Conservation (phyloP, 2,329 filamentous ascomycete species). For the Aspergillus ochraceus region DNA sequence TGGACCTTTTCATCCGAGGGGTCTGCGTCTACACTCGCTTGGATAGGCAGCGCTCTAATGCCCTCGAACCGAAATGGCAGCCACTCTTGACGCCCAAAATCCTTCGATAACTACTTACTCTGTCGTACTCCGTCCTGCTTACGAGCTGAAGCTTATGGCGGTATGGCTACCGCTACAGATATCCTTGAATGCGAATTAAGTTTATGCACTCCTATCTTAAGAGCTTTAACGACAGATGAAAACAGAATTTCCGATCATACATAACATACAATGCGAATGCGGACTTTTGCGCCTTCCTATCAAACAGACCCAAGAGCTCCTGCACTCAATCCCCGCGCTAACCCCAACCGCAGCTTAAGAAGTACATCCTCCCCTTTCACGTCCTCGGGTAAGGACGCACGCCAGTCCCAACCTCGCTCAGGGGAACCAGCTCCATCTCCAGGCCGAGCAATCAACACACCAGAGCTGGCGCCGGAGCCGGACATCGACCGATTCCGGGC, state of each 20-base stretch:
- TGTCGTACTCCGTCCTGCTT: no score
- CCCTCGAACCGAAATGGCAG: no score
- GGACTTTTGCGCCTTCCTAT: not conserved
- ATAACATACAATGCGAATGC: constrained; percentile 6
- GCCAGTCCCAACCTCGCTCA: constrained; percentile 73
- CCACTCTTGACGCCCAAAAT: no score
- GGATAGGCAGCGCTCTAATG: no score
- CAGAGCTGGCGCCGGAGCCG: constrained; percentile 56
- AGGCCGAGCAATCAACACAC: constrained; percentile 44
- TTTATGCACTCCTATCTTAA: not conserved
- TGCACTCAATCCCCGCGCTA: constrained; percentile 67
- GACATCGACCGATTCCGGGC: constrained; percentile 35
- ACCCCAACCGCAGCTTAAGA: constrained; percentile 66
- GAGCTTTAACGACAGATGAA: not conserved
- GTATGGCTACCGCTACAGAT: not conserved
- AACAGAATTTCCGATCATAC: not conserved
- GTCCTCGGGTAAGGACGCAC: constrained; percentile 55
- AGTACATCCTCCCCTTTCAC: constrained; percentile 70
- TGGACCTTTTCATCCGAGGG: no score
- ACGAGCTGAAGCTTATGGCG: no score
- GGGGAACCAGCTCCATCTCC: constrained; percentile 31
- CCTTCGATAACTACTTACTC: no score
- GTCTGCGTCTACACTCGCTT: no score
- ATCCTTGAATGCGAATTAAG: not conserved
- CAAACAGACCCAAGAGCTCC: constrained; percentile 33